phyloP scores from a whole-genome alignment of 2,329 filamentous ascomycete genomes.

The Helicocarpus griseus region DNA sequence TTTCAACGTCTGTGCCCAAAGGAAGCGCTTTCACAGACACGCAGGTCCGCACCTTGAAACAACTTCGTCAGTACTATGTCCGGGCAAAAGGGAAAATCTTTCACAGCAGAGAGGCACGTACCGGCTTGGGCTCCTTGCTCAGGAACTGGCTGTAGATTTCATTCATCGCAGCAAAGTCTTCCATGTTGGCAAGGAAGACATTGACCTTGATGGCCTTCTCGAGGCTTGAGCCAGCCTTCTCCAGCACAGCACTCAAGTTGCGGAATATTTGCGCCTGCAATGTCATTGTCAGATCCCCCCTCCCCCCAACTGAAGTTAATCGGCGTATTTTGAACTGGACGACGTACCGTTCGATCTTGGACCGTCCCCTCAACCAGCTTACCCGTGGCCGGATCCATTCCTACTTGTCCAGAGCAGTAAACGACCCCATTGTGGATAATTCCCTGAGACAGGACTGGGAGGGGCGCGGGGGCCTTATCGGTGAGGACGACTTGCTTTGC shows the following conservation, averaged over 20 bases:
- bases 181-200: constrained; percentile 56
- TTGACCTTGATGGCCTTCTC: constrained; percentile 58
- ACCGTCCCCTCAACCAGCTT: constrained; percentile 45
- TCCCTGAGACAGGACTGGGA: constrained; percentile 52
- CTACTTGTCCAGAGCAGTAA: constrained; percentile 59
- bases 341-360: constrained; percentile 11
- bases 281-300: background rate
- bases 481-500: constrained; percentile 35
- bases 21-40: constrained; percentile 84
- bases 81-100: background rate
- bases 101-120: background rate
- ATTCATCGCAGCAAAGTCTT: constrained; percentile 68
- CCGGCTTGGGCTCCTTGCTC: constrained; percentile 7
- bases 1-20: constrained; percentile 79
- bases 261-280: constrained; percentile 39
- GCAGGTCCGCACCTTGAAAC: constrained; percentile 60
- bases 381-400: constrained; percentile 46
- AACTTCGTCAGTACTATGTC: background rate
- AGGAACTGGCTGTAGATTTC: constrained; percentile 64
- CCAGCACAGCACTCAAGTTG: constrained; percentile 51
- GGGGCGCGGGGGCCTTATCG: constrained; percentile 41
- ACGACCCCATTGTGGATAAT: constrained; percentile 56
- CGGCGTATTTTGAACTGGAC: background rate
- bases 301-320: background rate
- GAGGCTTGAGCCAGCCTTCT: constrained; percentile 50